These are phyloP conservation scores for Chiua virens DNA, from an alignment of 768 basidiomycete genomes.

Conservation along the genomic window DNA sequence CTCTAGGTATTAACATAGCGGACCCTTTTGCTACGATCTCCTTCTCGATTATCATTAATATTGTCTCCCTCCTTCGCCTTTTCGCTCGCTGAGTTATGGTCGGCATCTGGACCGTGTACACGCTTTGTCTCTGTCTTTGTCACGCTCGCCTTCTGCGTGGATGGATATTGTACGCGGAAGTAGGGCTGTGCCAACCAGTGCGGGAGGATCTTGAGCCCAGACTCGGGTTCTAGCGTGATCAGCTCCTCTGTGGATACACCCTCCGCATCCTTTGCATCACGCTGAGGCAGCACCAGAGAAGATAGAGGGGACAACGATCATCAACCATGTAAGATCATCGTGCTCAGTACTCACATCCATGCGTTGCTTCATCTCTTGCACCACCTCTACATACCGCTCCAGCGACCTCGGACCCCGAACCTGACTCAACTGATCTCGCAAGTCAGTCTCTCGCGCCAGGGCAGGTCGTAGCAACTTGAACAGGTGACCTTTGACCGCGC, in stretches of 20 bases:
- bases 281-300: conserved; percentile 29
- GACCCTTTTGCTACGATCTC: conserved; percentile 8
- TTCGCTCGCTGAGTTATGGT: not conserved
- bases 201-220: conserved; percentile 55
- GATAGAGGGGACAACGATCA: not conserved
- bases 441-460: conserved; percentile 60
- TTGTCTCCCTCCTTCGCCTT: not conserved
- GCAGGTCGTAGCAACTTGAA: conserved; percentile 91
- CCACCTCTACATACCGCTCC: conserved; percentile 49
- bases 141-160: not conserved
- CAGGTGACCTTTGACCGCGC: conserved; percentile 88
- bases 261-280: conserved; percentile 43
- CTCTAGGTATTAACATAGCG: not conserved
- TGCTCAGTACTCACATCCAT: conserved; percentile 48
- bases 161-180: conserved; percentile 30
- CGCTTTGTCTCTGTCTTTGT: conserved; percentile 8
- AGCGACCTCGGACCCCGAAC: conserved; percentile 31
- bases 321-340: conserved; percentile 1
- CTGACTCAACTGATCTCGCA: conserved; percentile 70
- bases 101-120: not conserved
- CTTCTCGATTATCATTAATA: not conserved
- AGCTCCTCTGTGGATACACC: conserved; percentile 35
- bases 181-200: conserved; percentile 76
- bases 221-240: conserved; percentile 41
- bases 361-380: conserved; percentile 56